Percentiles rank a stretch among this genome's conserved stretches.
Conservation (phyloP, 2,329 filamentous ascomycete species). For the Penicillium sp. region DNA sequence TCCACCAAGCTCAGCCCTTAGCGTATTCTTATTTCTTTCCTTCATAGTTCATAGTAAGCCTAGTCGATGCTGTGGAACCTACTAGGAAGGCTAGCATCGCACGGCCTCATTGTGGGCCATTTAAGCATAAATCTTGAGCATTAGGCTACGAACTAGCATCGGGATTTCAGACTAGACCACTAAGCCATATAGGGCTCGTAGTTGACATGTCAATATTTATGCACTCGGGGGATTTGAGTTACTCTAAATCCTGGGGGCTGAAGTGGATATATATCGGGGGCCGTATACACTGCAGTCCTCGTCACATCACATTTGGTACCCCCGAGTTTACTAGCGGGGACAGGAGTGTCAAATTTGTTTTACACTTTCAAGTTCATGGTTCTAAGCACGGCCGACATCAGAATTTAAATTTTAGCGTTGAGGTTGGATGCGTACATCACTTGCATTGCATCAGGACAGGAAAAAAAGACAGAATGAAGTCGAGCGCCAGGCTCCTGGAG, state of each 20-base stretch:
- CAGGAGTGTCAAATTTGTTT: not conserved
- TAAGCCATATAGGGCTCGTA: slow-evolving; percentile 5
- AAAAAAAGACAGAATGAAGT: no score
- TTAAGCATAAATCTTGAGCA: slow-evolving; percentile 21
- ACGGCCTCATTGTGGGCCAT: slow-evolving; percentile 14
- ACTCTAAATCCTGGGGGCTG: not conserved
- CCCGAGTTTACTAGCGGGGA: not conserved
- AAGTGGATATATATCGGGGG: not conserved
- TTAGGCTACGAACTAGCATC: slow-evolving; percentile 11
- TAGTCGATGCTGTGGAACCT: slow-evolving; percentile 5
- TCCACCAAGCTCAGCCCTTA: not conserved
- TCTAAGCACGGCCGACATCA: no score
- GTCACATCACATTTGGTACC: not conserved
- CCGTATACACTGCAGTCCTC: not conserved
- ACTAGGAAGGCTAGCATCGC: slow-evolving; percentile 10
- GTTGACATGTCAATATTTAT: not conserved
- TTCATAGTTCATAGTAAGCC: not conserved
- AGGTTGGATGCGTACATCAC: no score
- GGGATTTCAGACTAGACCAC: slow-evolving; percentile 3
- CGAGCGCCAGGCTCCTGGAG: no score
- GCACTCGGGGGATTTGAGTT: not conserved
- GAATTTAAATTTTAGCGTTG: no score
- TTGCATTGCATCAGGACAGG: no score
- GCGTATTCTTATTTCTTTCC: slow-evolving; percentile 6
- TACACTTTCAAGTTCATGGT: no score